A percentile compares a stretch with the other conserved stretches of the same genome.
These are phyloP conservation scores for Chalciporus sphaerocephalus DNA, from an alignment of 768 basidiomycete species.

Conservation along the genomic window DNA sequence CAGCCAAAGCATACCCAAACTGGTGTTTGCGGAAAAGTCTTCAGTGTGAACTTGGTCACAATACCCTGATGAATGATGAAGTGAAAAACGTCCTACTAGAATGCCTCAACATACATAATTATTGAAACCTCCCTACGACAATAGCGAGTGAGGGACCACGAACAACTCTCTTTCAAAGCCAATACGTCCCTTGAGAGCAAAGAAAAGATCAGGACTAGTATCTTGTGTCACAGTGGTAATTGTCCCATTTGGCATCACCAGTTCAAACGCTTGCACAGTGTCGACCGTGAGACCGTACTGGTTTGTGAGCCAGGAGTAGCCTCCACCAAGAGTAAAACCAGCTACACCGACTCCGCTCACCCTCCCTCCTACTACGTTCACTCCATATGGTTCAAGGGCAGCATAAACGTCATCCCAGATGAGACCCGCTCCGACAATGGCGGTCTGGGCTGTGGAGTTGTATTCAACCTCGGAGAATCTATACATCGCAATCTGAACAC, in stretches of 20 bases:
- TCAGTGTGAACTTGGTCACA: conserved; percentile 54
- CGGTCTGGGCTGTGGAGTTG: conserved; percentile 35
- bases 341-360: conserved; percentile 55
- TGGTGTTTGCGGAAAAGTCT: conserved; percentile 48
- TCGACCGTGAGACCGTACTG: conserved; percentile 57
- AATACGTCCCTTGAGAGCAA: conserved; percentile 37
- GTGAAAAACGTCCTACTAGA: neutral
- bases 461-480: conserved; percentile 44
- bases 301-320: conserved; percentile 43
- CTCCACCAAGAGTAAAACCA: conserved; percentile 57
- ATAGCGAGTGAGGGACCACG: neutral
- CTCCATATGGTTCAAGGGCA: conserved; percentile 40
- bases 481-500: conserved; percentile 53
- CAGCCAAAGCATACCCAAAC: conserved; percentile 51
- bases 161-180: too few species aligned
- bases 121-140: conserved; percentile 52
- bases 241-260: conserved; percentile 46
- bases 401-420: conserved; percentile 66
- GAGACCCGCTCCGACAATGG: conserved; percentile 36
- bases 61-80: conserved; percentile 39
- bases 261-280: conserved; percentile 49
- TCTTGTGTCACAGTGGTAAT: conserved; percentile 32
- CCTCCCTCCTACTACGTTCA: conserved; percentile 54
- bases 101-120: conserved; percentile 42
- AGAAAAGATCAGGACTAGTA: conserved; percentile 39